A percentile compares a stretch with the other conserved stretches of the same genome.
These are phyloP conservation scores for Scenedesmus sp. DNA, from an alignment of 163 green algal genomes.

Conservation along the genomic window DNA sequence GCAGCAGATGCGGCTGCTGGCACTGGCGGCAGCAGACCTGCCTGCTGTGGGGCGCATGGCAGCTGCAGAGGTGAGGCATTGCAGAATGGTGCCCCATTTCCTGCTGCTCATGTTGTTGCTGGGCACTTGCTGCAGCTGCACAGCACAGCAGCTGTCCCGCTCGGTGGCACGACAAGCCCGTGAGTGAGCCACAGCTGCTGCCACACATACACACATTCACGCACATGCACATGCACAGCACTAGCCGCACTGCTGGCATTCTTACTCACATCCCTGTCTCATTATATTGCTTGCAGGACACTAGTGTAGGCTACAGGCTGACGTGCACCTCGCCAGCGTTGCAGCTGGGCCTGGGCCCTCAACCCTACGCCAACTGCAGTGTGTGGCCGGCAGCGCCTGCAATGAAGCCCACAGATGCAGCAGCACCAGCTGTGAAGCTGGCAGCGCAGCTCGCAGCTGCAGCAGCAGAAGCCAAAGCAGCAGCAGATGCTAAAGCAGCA, in stretches of 20 bases:
- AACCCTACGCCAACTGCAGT: conserved; percentile 18
- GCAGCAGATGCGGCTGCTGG: conserved; percentile 13
- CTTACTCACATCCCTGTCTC: background rate
- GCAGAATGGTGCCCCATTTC: background rate
- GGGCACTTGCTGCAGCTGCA: background rate
- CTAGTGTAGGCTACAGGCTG: background rate
- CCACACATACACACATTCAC: background rate
- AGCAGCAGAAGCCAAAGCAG: background rate
- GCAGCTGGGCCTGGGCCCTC: conserved; percentile 15
- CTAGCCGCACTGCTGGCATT: background rate
- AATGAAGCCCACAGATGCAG: background rate
- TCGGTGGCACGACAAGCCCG: no score
- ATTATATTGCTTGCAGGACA: background rate
- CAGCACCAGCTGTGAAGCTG: background rate
- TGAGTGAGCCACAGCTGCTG: no score
- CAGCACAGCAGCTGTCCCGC: no score
- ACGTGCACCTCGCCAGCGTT: conserved; percentile 29
- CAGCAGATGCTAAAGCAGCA: background rate
- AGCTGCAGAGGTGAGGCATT: background rate
- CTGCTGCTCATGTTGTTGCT: background rate
- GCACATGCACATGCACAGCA: no score
- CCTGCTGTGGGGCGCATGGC: background rate
- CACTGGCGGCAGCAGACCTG: conserved; percentile 20
- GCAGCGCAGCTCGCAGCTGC: background rate
- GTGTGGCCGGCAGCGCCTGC: conserved; percentile 16